A percentile compares a stretch with the other conserved stretches of the same genome.
Conservation (phyloP, 1,139 yeast genomes). For the Candida sp. region DNA sequence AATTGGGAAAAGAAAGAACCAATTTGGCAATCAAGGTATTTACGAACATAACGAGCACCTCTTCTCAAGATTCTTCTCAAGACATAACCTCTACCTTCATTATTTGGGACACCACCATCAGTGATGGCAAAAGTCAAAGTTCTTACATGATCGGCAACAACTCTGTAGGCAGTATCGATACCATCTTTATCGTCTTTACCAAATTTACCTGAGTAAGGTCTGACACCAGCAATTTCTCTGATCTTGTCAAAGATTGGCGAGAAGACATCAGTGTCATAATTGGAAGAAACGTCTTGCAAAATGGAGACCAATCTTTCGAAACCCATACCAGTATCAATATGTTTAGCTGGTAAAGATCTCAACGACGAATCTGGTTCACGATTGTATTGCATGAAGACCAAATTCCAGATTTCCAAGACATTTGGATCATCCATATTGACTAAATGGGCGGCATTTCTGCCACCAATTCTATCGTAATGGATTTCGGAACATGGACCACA, state of each 20-base stretch:
- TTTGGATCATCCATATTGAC: slow-evolving; percentile 98
- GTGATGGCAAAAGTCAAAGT: slow-evolving; percentile 94
- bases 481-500: slow-evolving; percentile 99
- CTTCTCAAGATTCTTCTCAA: slow-evolving; percentile 95
- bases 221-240: slow-evolving; percentile 89
- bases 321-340: slow-evolving; percentile 98
- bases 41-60: slow-evolving; percentile 96
- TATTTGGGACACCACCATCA: slow-evolving; percentile 99
- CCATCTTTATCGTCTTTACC: slow-evolving; percentile 93
- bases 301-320: slow-evolving; percentile 96
- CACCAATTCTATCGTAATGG: slow-evolving; percentile 97
- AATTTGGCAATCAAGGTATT: slow-evolving; percentile 93
- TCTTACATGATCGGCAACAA: slow-evolving; percentile 96
- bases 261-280: slow-evolving; percentile 97
- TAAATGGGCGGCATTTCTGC: slow-evolving; percentile 85
- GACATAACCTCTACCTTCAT: slow-evolving; percentile 98
- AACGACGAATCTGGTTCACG: slow-evolving; percentile 87
- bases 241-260: slow-evolving; percentile 80
- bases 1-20: slow-evolving; percentile 90
- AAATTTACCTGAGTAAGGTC: slow-evolving; percentile 88
- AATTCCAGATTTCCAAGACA: slow-evolving; percentile 96
- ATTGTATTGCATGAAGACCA: slow-evolving; percentile 94
- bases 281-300: slow-evolving; percentile 84
- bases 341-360: slow-evolving; percentile 85
- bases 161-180: slow-evolving; percentile 97